Percentiles rank a stretch among this genome's conserved stretches.
phyloP scores from a whole-genome alignment of 1,284 basidiomycete species.

The Pseudozyma tsukubaensis region DNA sequence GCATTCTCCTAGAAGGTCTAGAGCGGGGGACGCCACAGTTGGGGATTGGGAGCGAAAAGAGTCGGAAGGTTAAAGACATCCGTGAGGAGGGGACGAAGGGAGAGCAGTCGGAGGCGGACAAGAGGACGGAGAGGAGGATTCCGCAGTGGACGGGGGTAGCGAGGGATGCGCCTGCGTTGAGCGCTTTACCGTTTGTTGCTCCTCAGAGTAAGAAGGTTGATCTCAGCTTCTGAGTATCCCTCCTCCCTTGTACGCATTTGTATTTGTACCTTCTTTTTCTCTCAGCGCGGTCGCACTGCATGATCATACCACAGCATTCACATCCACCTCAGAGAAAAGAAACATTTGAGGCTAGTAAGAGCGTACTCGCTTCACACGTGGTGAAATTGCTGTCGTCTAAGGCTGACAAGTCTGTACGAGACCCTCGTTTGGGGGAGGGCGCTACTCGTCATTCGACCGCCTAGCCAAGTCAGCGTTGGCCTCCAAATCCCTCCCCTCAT shows the following conservation, averaged over 20 bases:
- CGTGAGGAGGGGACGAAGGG: constrained; percentile 11
- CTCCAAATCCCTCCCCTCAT: constrained; percentile 43
- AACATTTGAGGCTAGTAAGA: too few species aligned
- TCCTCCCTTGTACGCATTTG: constrained; percentile 6
- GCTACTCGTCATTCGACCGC: constrained; percentile 19
- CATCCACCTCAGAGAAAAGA: background rate
- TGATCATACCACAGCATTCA: constrained; percentile 3
- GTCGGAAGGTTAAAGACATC: constrained; percentile 46
- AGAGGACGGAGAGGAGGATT: constrained; percentile 43
- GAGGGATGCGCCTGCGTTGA: constrained; percentile 30
- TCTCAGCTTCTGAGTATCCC: constrained; percentile 24
- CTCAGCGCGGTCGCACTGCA: constrained; percentile 4
- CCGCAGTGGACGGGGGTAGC: constrained; percentile 54
- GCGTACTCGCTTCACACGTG: too few species aligned
- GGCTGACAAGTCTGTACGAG: background rate
- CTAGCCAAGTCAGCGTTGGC: constrained; percentile 32
- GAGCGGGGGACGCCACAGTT: constrained; percentile 64
- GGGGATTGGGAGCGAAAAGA: constrained; percentile 61
- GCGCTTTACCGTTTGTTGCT: constrained; percentile 30
- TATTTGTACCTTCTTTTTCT: constrained; percentile 20
- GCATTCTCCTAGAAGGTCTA: constrained; percentile 65
- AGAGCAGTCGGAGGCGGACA: background rate
- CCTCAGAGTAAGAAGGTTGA: constrained; percentile 19
- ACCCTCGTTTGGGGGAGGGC: background rate
- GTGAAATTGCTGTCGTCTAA: too few species aligned